Conservation (phyloP, 2,329 filamentous ascomycete genomes). For the Samsoniella hepiali region DNA sequence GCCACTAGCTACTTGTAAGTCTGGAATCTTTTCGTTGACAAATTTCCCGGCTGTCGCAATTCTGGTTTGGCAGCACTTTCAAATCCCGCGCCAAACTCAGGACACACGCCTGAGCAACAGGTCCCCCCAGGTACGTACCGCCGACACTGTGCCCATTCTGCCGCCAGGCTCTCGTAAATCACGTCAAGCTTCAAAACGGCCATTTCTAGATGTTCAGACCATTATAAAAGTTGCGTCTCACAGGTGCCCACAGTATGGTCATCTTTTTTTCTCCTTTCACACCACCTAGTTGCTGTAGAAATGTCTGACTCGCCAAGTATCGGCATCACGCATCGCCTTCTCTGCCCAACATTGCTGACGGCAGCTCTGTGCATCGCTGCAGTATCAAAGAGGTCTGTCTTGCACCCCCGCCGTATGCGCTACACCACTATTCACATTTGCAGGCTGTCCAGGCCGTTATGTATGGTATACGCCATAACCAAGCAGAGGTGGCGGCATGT, state of each 20-base stretch:
- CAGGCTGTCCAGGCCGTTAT: background rate
- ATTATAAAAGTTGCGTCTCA: background rate
- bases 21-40: too few relatives aligned
- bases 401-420: background rate
- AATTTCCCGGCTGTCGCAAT: too few relatives aligned
- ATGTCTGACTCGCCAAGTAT: background rate
- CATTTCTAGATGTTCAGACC: background rate
- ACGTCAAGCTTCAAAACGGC: background rate
- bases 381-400: background rate
- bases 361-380: too few relatives aligned
- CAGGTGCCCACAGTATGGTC: background rate
- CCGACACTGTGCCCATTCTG: background rate
- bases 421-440: background rate
- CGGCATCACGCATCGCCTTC: background rate
- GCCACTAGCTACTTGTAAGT: too few relatives aligned
- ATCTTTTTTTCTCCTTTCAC: background rate
- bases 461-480: background rate
- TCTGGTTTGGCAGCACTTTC: too few relatives aligned
- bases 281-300: background rate
- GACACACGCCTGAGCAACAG: too few relatives aligned
- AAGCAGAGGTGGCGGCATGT: conserved; percentile 2
- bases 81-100: too few relatives aligned
- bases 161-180: too few relatives aligned
- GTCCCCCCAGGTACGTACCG: too few relatives aligned
- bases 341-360: background rate